These are phyloP conservation scores for Avena atlantica DNA, from an alignment of 176 grass and related monocot species.

Conservation along the genomic window DNA sequence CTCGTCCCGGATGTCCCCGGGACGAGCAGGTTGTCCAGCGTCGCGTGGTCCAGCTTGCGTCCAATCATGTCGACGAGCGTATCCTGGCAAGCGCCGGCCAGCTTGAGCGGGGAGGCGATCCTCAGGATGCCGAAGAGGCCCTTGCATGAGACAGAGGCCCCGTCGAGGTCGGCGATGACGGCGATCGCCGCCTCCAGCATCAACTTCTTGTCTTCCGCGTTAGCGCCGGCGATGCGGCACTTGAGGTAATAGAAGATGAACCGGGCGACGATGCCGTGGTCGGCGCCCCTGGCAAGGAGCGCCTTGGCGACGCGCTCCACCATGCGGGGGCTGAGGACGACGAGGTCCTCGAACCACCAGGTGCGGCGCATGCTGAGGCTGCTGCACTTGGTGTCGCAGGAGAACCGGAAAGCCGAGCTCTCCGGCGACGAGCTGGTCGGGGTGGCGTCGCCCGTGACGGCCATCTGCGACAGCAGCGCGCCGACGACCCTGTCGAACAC, in stretches of 20 bases:
- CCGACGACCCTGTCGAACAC: conserved; percentile 59
- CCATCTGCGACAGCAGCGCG: conserved; percentile 62
- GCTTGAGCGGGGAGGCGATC: conserved; percentile 58
- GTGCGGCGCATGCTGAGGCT: conserved; percentile 62
- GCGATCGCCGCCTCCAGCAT: conserved; percentile 58
- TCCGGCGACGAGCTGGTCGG: conserved; percentile 85
- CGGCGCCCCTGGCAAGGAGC: conserved; percentile 61
- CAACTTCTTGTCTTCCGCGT: conserved; percentile 57
- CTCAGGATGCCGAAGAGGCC: conserved; percentile 84
- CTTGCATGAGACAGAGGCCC: conserved; percentile 71
- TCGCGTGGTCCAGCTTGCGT: conserved; percentile 78
- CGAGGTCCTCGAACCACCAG: conserved; percentile 99
- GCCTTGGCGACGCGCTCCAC: conserved; percentile 62
- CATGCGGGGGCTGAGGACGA: conserved; percentile 45
- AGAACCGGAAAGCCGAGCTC: conserved; percentile 84
- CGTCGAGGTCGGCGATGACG: conserved; percentile 62
- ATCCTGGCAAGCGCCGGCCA: conserved; percentile 43
- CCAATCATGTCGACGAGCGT: conserved; percentile 85
- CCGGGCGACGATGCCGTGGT: conserved; percentile 62
- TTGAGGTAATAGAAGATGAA: conserved; percentile 93
- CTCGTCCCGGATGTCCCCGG: conserved; percentile 52
- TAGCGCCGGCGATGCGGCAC: conserved; percentile 46
- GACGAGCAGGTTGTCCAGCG: conserved; percentile 85
- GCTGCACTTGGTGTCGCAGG: conserved; percentile 86
- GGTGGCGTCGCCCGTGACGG: conserved; percentile 61